A percentile compares a stretch with the other conserved stretches of the same genome.
These are phyloP conservation scores for Pseudonitzschia multiseries DNA, from an alignment of 108 stramenopile species.

Conservation along the genomic window DNA sequence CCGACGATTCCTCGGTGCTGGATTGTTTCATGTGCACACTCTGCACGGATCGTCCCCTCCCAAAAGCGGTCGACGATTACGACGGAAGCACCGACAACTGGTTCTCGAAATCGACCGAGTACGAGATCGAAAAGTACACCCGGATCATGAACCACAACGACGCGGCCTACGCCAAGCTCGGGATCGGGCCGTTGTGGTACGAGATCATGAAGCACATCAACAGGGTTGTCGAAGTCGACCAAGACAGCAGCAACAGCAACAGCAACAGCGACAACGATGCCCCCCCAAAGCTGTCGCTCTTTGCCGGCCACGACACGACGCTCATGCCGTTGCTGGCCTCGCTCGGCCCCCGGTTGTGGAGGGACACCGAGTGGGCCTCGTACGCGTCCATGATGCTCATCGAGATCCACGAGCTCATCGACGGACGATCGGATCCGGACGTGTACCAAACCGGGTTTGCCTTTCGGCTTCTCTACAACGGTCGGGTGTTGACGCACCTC, in stretches of 20 bases:
- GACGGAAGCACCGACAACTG: conserved; percentile 12
- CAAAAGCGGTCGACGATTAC: conserved; percentile 68
- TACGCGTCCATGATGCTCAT: conserved; percentile 82
- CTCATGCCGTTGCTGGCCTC: conserved; percentile 81
- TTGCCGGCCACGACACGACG: conserved; percentile 87
- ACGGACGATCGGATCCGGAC: conserved; percentile 17
- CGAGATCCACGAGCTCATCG: conserved; percentile 53
- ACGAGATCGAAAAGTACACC: conserved; percentile 21
- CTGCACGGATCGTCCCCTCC: conserved; percentile 79
- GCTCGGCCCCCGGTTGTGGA: conserved; percentile 62
- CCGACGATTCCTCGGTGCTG: conserved; percentile 8
- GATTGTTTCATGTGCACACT: conserved; percentile 33
- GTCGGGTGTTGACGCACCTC: conserved; percentile 54
- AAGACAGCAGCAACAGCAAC: conserved; percentile 1
- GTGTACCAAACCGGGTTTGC: conserved; percentile 46
- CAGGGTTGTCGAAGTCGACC: conserved; percentile 23
- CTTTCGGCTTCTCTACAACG: conserved; percentile 82
- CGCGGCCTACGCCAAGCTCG: conserved; percentile 67
- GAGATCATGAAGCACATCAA: conserved; percentile 67
- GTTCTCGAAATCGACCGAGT: conserved; percentile 15
- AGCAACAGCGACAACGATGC: conserved; percentile 11
- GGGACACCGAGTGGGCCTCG: conserved; percentile 68
- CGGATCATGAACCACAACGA: conserved; percentile 29
- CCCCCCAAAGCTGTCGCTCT: conserved; percentile 46
- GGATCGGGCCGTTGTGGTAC: conserved; percentile 65